Evolutionary conservation across 2,329 filamentous ascomycete species (phyloP).

Genomic region (Phialophora expanda): DNA sequence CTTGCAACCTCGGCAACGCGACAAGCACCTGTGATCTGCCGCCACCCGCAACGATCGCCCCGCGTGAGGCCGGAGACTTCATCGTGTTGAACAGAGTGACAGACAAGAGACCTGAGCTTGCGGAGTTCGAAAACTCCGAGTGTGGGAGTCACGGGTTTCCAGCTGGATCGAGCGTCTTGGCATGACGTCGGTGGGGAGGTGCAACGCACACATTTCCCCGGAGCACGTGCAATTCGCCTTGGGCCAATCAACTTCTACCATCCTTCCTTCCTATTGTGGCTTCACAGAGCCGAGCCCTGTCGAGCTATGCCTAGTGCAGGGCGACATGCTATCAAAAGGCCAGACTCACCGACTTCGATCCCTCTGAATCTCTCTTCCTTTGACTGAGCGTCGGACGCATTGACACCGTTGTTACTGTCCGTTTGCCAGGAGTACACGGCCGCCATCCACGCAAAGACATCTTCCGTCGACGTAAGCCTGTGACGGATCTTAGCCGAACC

Average conservation of each 20-base stretch:
- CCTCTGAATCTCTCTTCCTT: conserved; percentile 1
- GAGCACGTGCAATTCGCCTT: background rate
- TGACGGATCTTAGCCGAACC: conserved; percentile 7
- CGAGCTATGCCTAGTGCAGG: background rate
- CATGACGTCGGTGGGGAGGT: background rate
- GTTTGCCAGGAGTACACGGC: conserved; percentile 49
- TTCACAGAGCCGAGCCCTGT: background rate
- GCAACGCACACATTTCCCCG: background rate
- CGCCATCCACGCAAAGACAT: conserved; percentile 51
- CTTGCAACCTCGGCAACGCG: background rate
- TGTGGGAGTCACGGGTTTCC: background rate
- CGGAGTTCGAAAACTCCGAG: background rate
- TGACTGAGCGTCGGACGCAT: background rate
- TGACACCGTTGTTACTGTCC: conserved; percentile 42
- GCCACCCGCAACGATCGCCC: conserved; percentile 5
- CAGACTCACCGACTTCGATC: conserved; percentile 11
- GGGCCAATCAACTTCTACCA: background rate
- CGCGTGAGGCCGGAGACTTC: background rate
- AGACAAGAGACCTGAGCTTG: background rate
- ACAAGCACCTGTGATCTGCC: conserved; percentile 2
- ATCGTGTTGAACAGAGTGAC: too few species aligned
- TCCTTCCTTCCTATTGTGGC: conserved; percentile 18
- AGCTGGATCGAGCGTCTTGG: background rate
- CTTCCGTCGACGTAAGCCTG: conserved; percentile 51
- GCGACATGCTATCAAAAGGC: conserved; percentile 5